Percentiles rank a stretch among this genome's conserved stretches.
Conservation (phyloP, 208 protist species). For the Tritrichomonas foetus region DNA sequence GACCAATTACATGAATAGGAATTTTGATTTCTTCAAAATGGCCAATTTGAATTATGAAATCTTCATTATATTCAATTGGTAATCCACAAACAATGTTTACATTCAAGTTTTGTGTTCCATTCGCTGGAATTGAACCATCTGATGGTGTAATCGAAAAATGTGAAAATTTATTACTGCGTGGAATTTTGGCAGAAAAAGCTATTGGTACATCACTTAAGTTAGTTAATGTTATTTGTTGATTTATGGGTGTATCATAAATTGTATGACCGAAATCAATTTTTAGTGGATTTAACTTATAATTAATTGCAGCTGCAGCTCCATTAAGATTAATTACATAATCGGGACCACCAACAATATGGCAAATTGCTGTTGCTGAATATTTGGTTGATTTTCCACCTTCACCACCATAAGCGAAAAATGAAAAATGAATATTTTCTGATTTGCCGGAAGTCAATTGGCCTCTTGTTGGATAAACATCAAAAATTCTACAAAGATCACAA, state of each 20-base stretch:
- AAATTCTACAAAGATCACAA: neutral
- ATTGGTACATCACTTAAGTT: neutral
- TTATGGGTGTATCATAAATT: neutral
- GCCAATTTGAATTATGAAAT: slow-evolving; percentile 7
- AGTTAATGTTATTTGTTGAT: neutral
- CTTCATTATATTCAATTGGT: neutral
- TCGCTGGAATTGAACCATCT: neutral
- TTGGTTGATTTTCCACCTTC: neutral
- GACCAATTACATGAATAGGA: neutral
- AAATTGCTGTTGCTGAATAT: neutral
- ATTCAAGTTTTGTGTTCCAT: neutral
- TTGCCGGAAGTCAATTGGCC: neutral
- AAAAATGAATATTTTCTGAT: neutral
- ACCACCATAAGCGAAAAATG: neutral
- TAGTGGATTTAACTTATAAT: neutral
- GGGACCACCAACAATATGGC: neutral
- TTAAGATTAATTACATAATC: slow-evolving; percentile 3
- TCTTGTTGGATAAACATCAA: neutral
- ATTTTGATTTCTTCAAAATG: slow-evolving; percentile 13
- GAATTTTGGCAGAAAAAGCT: neutral
- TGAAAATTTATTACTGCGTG: neutral
- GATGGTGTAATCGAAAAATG: neutral
- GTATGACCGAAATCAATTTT: neutral
- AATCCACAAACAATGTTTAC: neutral
- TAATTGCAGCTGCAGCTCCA: neutral